These are phyloP conservation scores for Penicillium antarcticum DNA, from an alignment of 495 filamentous ascomycete genomes.

Conservation along the genomic window DNA sequence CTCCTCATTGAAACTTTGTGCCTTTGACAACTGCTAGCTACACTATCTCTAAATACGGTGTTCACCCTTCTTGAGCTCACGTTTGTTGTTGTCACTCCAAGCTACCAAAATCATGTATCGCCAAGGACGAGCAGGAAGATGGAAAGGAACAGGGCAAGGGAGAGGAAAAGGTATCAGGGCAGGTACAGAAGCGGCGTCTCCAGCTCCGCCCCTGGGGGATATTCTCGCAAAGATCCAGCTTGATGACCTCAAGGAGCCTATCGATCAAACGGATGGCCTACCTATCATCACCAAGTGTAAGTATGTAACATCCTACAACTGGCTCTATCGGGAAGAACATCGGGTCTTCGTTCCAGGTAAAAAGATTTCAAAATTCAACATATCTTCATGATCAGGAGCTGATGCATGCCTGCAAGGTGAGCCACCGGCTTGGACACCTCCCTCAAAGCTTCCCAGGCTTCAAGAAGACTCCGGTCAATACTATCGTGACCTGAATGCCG, in stretches of 20 bases:
- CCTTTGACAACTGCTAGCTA: too few species aligned
- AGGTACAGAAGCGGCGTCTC: neutral
- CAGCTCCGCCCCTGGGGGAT: constrained; percentile 18
- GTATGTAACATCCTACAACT: constrained; percentile 54
- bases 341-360: constrained; percentile 54
- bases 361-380: neutral
- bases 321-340: constrained; percentile 34
- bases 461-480: constrained; percentile 49
- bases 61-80: too few species aligned
- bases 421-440: constrained; percentile 59
- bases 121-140: neutral
- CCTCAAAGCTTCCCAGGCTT: constrained; percentile 30
- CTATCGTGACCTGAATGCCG: constrained; percentile 62
- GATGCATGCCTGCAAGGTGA: constrained; percentile 34
- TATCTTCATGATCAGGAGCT: neutral
- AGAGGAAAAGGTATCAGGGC: neutral
- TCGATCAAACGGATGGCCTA: neutral
- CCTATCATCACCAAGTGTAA: constrained; percentile 19
- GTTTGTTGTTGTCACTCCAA: too few species aligned
- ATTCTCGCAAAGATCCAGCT: constrained; percentile 18
- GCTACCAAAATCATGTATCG: neutral
- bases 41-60: too few species aligned
- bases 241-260: constrained; percentile 11
- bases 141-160: too few species aligned
- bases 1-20: too few species aligned